Percentiles rank a stretch among this genome's conserved stretches.
Evolutionary conservation across 2,329 filamentous ascomycete genomes (phyloP).

Genomic region (Fusarium goolgardi): DNA sequence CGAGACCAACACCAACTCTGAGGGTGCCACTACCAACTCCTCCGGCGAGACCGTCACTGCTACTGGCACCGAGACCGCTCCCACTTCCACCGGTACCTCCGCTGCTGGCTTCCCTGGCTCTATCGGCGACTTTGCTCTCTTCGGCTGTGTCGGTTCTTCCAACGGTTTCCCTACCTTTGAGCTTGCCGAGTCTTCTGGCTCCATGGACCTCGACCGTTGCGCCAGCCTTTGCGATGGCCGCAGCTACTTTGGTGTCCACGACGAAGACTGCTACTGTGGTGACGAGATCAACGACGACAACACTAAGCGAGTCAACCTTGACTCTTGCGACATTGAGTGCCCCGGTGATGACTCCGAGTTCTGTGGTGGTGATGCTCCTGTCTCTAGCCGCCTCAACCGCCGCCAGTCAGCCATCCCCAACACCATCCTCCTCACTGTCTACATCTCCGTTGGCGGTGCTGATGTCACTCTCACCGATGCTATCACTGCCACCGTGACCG

Average conservation of each 20-base stretch:
- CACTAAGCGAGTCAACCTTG: constrained; percentile 21
- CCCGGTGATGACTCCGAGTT: constrained; percentile 37
- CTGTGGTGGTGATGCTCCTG: constrained; percentile 39
- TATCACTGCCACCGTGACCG: constrained; percentile 35
- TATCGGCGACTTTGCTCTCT: constrained; percentile 40
- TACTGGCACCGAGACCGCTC: constrained; percentile 44
- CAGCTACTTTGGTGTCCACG: constrained; percentile 45
- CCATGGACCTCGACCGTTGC: constrained; percentile 47
- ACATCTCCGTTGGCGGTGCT: constrained; percentile 19
- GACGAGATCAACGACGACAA: constrained; percentile 17
- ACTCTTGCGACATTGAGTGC: constrained; percentile 37
- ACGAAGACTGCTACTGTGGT: constrained; percentile 43
- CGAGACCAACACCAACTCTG: constrained; percentile 10
- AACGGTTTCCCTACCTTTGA: constrained; percentile 44
- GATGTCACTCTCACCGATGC: constrained; percentile 10
- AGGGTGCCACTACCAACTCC: constrained; percentile 10
- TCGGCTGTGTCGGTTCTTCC: constrained; percentile 45
- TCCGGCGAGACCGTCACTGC: constrained; percentile 10
- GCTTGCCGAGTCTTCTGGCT: constrained; percentile 12
- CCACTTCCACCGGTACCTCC: constrained; percentile 44
- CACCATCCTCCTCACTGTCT: constrained; percentile 43
- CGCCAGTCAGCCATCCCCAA: constrained; percentile 37
- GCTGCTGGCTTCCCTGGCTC: constrained; percentile 33
- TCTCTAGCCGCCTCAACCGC: constrained; percentile 25
- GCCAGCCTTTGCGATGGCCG: constrained; percentile 39